Conservation (phyloP, 2,329 filamentous ascomycete genomes). For the Exophiala spinifera region DNA sequence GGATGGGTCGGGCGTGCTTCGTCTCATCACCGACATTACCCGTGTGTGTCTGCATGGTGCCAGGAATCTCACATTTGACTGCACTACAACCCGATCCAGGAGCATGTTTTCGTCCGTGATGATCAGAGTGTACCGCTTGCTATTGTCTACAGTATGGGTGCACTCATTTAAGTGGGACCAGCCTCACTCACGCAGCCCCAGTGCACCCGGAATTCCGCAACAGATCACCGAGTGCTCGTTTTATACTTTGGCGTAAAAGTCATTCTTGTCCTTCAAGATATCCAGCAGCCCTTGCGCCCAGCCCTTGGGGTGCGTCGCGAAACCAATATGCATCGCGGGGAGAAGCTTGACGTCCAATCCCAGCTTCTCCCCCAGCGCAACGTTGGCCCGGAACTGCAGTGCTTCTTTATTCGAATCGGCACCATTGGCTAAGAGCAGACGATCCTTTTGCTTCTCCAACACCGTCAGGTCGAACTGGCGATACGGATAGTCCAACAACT, state of each 20-base stretch:
- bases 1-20: no score
- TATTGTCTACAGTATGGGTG: no score
- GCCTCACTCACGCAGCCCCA: no score
- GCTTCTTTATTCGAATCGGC: not conserved
- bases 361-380: not conserved
- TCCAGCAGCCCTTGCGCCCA: not conserved
- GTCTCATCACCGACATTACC: no score
- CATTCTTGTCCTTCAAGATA: not conserved
- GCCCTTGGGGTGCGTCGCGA: not conserved
- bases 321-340: not conserved
- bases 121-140: no score
- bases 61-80: no score
- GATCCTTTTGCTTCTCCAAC: not conserved
- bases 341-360: not conserved
- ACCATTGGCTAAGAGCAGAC: not conserved
- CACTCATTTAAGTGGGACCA: no score
- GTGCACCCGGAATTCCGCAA: no score
- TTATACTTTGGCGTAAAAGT: not conserved
- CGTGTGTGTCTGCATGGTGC: no score
- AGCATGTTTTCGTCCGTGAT: no score
- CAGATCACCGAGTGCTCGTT: not conserved
- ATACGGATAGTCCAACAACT: not conserved
- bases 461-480: not conserved
- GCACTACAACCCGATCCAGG: no score
- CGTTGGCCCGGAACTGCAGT: not conserved